Evolutionary conservation across 2,329 filamentous ascomycete genomes (phyloP), one percentile per base, ranked within the genome.

Genomic region (Paecilomyces sp.): DNA sequence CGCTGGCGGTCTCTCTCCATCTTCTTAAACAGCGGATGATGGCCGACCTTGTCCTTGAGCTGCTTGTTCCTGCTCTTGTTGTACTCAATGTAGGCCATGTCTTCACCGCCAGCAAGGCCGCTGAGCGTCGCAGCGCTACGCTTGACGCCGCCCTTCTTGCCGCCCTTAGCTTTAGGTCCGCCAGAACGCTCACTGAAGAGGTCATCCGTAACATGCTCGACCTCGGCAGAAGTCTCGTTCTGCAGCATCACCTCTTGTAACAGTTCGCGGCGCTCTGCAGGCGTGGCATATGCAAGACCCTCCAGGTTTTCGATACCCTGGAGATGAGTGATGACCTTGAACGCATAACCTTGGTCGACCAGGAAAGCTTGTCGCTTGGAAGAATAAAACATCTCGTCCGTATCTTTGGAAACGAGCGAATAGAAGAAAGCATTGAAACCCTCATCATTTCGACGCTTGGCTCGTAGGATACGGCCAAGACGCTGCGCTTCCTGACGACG

Each of bases 371-470:
- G 94, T 9, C 94, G 85, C 76, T 97, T 97, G 3, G 92, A 92
- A 0, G 93, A 97, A 74, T 96, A 99, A 72, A 88, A 94, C 93
- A 99, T 97, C 74, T 99, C 94, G 62, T 92, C 88, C 0, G 94
- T 99, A 72, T 99, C 94, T 74, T 97, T 97, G 5, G 91, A 96
- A 3, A 99, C 94, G 0, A 99, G 83, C 0, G 91, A 96, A 77
- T 99, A 99, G 80, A 99, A 99, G 76, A 97, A 99, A 0, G 94
- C 94, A 71, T 99, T 99, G 76, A 99, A 99, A 7, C 94, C 94
- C 74, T 97, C 94, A 67, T 99, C 94, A 68, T 97, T 97, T 72
- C 94, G 85, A 18, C 94, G 86, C 77, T 99, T 99, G 13, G 94
- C 94, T 76, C 94, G 85, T 2, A 99, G 84, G 67, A 99, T 97